Base-by-base conservation (phyloP, 2,329 filamentous ascomycete genomes). In the Xenoacremonium recifei region DNA sequence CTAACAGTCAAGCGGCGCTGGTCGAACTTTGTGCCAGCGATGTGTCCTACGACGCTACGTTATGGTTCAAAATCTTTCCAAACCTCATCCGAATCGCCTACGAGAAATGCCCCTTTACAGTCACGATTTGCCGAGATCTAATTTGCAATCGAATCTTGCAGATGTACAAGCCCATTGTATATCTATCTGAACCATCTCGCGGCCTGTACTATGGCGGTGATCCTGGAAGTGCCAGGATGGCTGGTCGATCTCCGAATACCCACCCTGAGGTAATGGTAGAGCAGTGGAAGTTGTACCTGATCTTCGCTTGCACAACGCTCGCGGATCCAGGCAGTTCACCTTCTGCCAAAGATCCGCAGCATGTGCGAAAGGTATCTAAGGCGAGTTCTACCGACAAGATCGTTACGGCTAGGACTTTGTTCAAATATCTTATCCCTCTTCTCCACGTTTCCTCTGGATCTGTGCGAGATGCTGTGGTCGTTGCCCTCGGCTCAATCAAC, bases 51-150 rank as follows among this genome's bases (percentile, higher is more conserved):
- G 93, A 99, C 61, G 85, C 89, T 3, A 95, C 91, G 0, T 70
- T 99, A 11, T 99, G 93, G 93, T 95, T 93, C 69, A 99, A 97
- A 60, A 85, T 97, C 15, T 99, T 99, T 58, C 95, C 93, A 4
- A 97, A 96, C 58, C 76, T 99, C 21, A 87, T 99, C 42, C 82
- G 89, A 10, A 85, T 95, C 52, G 89, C 90, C 44, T 95, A 89
- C 58, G 89, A 96, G 52, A 86, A 86, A 45, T 99, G 92, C 56
- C 88, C 89, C 0, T 91, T 95, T 56, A 90, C 92, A 3, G 88
- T 97, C 23, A 91, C 89, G 0, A 80, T 97, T 35, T 90, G 89
- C 19, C 81, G 95, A 45, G 92, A 97, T 59, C 80, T 96, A 44
- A 87, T 99, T 32, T 97, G 92, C 66, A 90, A 92, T 50, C 82